Evolutionary conservation across 345 rosid species (phyloP).

Genomic region (Aurinia saxatilis): DNA sequence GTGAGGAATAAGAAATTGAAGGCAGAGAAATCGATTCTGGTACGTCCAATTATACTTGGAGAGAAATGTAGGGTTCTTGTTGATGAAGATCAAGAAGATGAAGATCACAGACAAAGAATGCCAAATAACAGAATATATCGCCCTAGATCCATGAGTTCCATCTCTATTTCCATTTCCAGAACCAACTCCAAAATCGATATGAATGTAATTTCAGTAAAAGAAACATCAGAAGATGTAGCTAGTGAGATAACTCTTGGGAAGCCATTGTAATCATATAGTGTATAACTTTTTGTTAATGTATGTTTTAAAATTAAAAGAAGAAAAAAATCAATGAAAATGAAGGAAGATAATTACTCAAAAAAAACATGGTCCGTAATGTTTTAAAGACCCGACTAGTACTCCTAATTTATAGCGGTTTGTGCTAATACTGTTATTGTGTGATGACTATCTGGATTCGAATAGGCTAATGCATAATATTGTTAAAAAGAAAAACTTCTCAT

Average conservation of each 20-base stretch:
- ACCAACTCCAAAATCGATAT: constrained; percentile 29
- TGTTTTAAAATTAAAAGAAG: too few relatives aligned
- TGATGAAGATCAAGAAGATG: constrained; percentile 17
- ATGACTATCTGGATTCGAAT: too few relatives aligned
- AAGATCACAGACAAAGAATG: constrained; percentile 30
- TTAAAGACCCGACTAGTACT: too few relatives aligned
- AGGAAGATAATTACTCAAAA: neutral
- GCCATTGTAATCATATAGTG: too few relatives aligned
- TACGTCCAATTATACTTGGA: constrained; percentile 59
- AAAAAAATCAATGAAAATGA: neutral
- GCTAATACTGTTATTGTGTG: too few relatives aligned
- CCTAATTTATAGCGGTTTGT: too few relatives aligned
- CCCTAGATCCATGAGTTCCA: constrained; percentile 31
- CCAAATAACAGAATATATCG: constrained; percentile 40
- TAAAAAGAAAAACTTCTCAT: too few relatives aligned
- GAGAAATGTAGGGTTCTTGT: constrained; percentile 53
- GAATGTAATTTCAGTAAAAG: constrained; percentile 12
- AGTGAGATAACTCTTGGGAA: too few relatives aligned
- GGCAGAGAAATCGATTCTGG: constrained; percentile 52
- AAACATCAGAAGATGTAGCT: neutral
- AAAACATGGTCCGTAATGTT: too few relatives aligned
- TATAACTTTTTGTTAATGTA: too few relatives aligned
- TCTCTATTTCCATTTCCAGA: constrained; percentile 38
- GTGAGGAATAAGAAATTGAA: constrained; percentile 28
- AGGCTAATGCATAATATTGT: too few relatives aligned